A percentile compares a stretch with the other conserved stretches of the same genome.
Conservation (phyloP, 2,329 filamentous ascomycete genomes). For the Curvularia eragrostidis region DNA sequence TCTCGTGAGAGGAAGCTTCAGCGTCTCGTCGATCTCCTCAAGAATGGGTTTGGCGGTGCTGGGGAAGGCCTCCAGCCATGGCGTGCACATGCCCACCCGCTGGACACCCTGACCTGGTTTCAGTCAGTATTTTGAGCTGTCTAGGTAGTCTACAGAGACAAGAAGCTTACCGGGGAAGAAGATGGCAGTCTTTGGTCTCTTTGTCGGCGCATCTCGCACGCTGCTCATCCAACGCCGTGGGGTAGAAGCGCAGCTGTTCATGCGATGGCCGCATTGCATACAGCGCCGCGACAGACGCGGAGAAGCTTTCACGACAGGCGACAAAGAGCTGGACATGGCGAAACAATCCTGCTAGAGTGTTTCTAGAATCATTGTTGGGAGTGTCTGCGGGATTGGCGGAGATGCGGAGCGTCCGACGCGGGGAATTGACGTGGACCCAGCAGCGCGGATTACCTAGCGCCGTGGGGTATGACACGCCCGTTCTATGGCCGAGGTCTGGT, state of each 20-base stretch:
- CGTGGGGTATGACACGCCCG: not conserved
- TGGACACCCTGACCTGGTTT: slow-evolving; percentile 82
- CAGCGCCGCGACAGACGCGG: slow-evolving; percentile 26
- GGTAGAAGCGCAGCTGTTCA: slow-evolving; percentile 9
- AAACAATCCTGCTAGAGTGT: slow-evolving; percentile 6
- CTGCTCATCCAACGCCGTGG: slow-evolving; percentile 42
- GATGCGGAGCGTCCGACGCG: slow-evolving; percentile 16
- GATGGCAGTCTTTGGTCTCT: slow-evolving; percentile 48
- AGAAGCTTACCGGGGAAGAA: slow-evolving; percentile 48
- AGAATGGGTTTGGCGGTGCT: slow-evolving; percentile 75
- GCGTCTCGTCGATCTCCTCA: slow-evolving; percentile 81
- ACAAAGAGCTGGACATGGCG: slow-evolving; percentile 28
- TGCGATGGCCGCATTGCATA: slow-evolving; percentile 27
- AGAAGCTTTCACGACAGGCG: slow-evolving; percentile 19
- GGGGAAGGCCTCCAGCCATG: slow-evolving; percentile 89
- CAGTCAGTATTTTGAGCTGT: slow-evolving; percentile 17
- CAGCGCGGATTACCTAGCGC: slow-evolving; percentile 5
- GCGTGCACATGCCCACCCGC: slow-evolving; percentile 82
- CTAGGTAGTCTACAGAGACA: not conserved
- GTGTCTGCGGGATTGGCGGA: slow-evolving; percentile 11
- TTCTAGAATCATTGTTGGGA: slow-evolving; percentile 14
- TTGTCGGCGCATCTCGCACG: slow-evolving; percentile 25
- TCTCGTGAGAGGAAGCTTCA: slow-evolving; percentile 76
- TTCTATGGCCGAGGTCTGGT: slow-evolving; percentile 16
- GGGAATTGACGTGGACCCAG: slow-evolving; percentile 12